phyloP scores from a whole-genome alignment of 2,329 filamentous ascomycete genomes.

The Epichloe sylvatica region DNA sequence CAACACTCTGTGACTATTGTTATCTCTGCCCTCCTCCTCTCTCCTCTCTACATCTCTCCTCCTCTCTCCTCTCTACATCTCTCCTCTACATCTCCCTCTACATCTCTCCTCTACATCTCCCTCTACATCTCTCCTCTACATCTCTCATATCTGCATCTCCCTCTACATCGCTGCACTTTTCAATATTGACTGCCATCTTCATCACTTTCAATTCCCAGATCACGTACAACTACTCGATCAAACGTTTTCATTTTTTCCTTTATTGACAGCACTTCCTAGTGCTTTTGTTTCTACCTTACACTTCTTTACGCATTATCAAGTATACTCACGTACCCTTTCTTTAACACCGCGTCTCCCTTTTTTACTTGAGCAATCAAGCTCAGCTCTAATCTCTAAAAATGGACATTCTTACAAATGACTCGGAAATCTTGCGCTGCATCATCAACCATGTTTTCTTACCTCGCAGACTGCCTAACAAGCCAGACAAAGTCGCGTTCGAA shows the following conservation, averaged over 20 bases:
- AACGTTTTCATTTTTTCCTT: too few relatives aligned
- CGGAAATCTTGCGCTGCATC: background rate
- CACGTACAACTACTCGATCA: background rate
- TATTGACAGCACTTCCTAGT: background rate
- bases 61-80: background rate
- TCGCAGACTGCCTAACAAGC: background rate
- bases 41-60: background rate
- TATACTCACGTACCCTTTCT: background rate
- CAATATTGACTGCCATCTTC: too few relatives aligned
- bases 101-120: background rate
- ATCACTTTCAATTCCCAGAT: background rate
- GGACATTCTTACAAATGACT: background rate
- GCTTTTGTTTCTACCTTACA: background rate
- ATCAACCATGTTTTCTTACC: conserved; percentile 6
- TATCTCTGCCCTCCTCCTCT: background rate
- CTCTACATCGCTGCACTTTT: background rate
- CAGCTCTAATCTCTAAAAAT: background rate
- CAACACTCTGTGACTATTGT: background rate
- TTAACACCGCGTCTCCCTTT: background rate
- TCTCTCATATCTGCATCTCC: background rate
- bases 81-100: background rate
- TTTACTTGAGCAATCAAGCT: background rate
- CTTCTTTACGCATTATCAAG: too few relatives aligned
- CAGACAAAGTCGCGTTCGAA: background rate
- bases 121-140: background rate